phyloP scores from a whole-genome alignment of 2,329 filamentous ascomycete genomes.

The Metarhizium rileyi region DNA sequence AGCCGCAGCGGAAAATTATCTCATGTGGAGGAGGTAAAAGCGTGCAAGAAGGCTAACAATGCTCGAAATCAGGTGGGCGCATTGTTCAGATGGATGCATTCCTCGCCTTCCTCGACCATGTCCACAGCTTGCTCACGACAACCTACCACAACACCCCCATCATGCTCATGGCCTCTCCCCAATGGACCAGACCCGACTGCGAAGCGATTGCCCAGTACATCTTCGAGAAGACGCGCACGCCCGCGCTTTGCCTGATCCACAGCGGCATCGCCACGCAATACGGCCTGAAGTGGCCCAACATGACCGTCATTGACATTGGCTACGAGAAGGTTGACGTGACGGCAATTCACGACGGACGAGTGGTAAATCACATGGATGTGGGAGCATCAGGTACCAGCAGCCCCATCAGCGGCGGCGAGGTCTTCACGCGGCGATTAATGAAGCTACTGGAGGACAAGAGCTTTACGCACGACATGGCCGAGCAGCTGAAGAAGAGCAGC shows the following conservation, averaged over 20 bases:
- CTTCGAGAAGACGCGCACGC: constrained; percentile 95
- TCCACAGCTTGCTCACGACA: constrained; percentile 80
- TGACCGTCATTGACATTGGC: constrained; percentile 86
- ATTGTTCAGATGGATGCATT: constrained; percentile 90
- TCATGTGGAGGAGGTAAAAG: no score
- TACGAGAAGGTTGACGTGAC: constrained; percentile 89
- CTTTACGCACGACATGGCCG: constrained; percentile 57
- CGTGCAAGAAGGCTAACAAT: constrained; percentile 2
- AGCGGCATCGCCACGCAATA: constrained; percentile 82
- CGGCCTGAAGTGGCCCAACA: constrained; percentile 62
- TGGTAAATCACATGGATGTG: constrained; percentile 57
- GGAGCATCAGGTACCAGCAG: constrained; percentile 41
- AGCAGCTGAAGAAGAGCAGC: constrained; percentile 57
- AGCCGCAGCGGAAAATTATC: not conserved
- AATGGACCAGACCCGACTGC: constrained; percentile 80
- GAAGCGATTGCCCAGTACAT: constrained; percentile 87
- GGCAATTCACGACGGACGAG: constrained; percentile 72
- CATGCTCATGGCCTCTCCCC: constrained; percentile 78
- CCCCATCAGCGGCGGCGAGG: constrained; percentile 68
- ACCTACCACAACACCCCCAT: constrained; percentile 96
- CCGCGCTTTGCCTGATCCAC: constrained; percentile 83
- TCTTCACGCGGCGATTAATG: constrained; percentile 67
- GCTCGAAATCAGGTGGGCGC: constrained; percentile 47
- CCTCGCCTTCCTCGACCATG: constrained; percentile 84
- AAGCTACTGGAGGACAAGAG: constrained; percentile 52